Evolutionary conservation across 495 filamentous ascomycete genomes (phyloP), one percentile per base, ranked within the genome.

Genomic region (Aspergillus conjunctus): DNA sequence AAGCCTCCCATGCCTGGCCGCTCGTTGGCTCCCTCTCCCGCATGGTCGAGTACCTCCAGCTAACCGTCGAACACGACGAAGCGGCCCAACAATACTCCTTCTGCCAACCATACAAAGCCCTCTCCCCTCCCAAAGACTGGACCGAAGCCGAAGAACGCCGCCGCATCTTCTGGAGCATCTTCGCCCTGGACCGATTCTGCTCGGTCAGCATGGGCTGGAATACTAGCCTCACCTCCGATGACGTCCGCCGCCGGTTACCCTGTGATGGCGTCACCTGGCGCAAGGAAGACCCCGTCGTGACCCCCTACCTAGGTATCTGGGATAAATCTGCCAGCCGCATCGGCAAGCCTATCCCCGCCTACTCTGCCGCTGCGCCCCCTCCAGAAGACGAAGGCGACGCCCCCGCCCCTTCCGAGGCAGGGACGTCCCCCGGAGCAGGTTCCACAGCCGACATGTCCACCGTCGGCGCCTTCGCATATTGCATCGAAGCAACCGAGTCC

Each of bases 151-250:
- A 85, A 67, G 81, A 83, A 61, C 73, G 81, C 17, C 71, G 83
- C 7, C 61, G 83, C 10, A 59, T 77, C 5, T 84, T 85, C 56
- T 85, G 82, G 83, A 76, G 71, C 9, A 68, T 77, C 1, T 84
- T 81, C 48, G 73, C 73, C 21, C 74, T 83, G 22, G 82, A 85
- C 59, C 69, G 74, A 18, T 81, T 69, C 34, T 74, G 68, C 56
- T 75, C 68, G 4, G 64, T 72, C 5, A 68, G 61, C 22, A 70
- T 64, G 39, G 69, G 65, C 46, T 62, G 75, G 75, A 74, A 71
- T 52, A 78, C 74, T 1, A 75, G 71, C 51, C 62, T 78, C 5
- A 75, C 75, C n/a, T 68, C 65, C 43, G 51, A 76, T 41, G 46
- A 69, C 65, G 54, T 71, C 33, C 56, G 60, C 41, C 46, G 67